Evolutionary conservation across 371 early-diverging fungal genomes (phyloP).

Genomic region (Dichotomocladium elegans): DNA sequence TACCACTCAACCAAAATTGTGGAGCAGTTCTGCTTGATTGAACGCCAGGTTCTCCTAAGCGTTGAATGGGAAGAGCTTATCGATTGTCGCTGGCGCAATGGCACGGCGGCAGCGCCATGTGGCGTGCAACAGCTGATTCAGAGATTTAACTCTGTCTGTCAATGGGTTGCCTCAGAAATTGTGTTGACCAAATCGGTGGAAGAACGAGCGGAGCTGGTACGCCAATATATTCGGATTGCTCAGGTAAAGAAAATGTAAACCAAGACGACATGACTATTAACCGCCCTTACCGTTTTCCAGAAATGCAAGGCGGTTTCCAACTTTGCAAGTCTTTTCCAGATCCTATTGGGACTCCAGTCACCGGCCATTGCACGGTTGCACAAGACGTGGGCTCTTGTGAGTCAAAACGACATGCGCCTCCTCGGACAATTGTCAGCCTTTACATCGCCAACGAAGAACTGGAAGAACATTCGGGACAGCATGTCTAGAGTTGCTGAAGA

Average conservation of each 20-base stretch:
- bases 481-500: constrained; percentile 62
- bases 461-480: constrained; percentile 62
- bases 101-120: constrained; percentile 7
- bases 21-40: constrained; percentile 61
- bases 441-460: constrained; percentile 61
- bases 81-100: constrained; percentile 48
- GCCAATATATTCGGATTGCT: constrained; percentile 70
- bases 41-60: constrained; percentile 51
- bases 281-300: constrained; percentile 16
- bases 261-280: background rate
- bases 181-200: constrained; percentile 46
- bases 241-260: constrained; percentile 34
- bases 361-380: constrained; percentile 57
- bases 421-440: constrained; percentile 54
- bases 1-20: constrained; percentile 55
- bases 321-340: constrained; percentile 61
- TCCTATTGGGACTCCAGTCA: constrained; percentile 61
- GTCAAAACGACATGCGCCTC: constrained; percentile 41
- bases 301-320: constrained; percentile 63
- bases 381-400: constrained; percentile 61
- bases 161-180: constrained; percentile 72
- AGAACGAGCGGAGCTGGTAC: constrained; percentile 58
- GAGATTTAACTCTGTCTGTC: constrained; percentile 64
- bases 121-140: constrained; percentile 60
- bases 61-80: constrained; percentile 66